These are phyloP conservation scores for Penicillium verhagenii DNA, from an alignment of 495 filamentous ascomycete genomes.

Conservation along the genomic window DNA sequence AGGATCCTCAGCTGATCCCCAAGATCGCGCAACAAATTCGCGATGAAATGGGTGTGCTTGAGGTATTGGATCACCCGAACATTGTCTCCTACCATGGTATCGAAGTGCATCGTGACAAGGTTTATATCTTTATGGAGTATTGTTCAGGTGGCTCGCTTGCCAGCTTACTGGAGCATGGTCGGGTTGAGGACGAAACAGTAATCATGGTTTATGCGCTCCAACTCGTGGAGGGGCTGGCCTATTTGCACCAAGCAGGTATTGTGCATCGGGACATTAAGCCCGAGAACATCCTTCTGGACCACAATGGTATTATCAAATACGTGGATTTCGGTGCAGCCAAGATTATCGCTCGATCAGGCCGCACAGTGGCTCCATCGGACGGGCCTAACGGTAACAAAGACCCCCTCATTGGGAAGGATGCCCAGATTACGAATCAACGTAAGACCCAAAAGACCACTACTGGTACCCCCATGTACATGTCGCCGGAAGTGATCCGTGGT, in stretches of 20 bases:
- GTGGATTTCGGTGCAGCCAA: constrained; percentile 98
- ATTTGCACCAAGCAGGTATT: constrained; percentile 86
- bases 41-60: constrained; percentile 95
- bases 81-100: constrained; percentile 98
- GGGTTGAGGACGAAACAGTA: constrained; percentile 97
- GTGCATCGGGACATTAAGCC: constrained; percentile 98
- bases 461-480: constrained; percentile 99
- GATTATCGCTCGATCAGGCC: constrained; percentile 91
- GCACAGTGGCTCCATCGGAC: constrained; percentile 69
- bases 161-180: constrained; percentile 84
- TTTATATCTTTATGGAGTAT: constrained; percentile 99
- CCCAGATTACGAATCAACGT: constrained; percentile 30
- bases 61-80: constrained; percentile 94
- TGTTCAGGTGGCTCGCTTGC: constrained; percentile 95
- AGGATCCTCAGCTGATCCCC: constrained; percentile 94
- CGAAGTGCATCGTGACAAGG: constrained; percentile 96
- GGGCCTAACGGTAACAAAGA: constrained; percentile 45
- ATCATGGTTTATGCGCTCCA: constrained; percentile 97
- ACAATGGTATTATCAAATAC: constrained; percentile 98
- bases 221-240: constrained; percentile 91
- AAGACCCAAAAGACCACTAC: constrained; percentile 90
- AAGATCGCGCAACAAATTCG: constrained; percentile 89
- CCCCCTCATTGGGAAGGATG: constrained; percentile 29
- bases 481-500: constrained; percentile 95
- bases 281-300: constrained; percentile 96